A percentile compares a stretch with the other conserved stretches of the same genome.
Conservation (phyloP, 2,329 filamentous ascomycete species). For the Colletotrichum cuscutae region DNA sequence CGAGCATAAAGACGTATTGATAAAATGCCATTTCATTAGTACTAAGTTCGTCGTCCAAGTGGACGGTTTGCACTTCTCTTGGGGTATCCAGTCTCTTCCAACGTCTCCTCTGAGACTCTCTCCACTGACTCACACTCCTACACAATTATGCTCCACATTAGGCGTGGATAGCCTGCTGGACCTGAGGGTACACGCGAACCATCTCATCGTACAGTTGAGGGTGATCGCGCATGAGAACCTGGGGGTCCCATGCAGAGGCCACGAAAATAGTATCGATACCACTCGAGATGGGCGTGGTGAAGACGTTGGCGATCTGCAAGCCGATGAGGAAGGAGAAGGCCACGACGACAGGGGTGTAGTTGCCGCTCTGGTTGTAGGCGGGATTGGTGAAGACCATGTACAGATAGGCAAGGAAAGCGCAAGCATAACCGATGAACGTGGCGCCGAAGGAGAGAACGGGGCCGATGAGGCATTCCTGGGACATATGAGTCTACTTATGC, state of each 20-base stretch:
- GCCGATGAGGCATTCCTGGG: constrained; percentile 78
- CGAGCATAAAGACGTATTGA: background rate
- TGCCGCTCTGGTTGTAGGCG: constrained; percentile 74
- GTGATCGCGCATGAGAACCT: constrained; percentile 83
- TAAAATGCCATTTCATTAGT: background rate
- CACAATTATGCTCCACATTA: constrained; percentile 40
- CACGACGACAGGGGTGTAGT: constrained; percentile 81
- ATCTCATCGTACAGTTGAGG: constrained; percentile 83
- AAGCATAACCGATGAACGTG: constrained; percentile 85
- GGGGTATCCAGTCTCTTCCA: constrained; percentile 15
- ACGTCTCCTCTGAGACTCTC: background rate
- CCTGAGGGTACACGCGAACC: constrained; percentile 83
- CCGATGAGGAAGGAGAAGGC: constrained; percentile 91
- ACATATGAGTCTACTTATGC: background rate
- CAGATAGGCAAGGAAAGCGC: constrained; percentile 84
- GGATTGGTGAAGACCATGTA: constrained; percentile 87
- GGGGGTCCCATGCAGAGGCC: constrained; percentile 74
- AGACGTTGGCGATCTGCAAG: constrained; percentile 88
- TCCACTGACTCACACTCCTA: background rate
- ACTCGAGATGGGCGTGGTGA: constrained; percentile 86
- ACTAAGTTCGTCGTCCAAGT: background rate
- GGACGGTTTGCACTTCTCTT: background rate
- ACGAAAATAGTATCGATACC: constrained; percentile 96
- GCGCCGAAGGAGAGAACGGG: constrained; percentile 81
- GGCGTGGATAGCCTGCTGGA: constrained; percentile 82